These are phyloP conservation scores for Phytophthora pinifolia DNA, from an alignment of 352 stramenopile species.

Conservation along the genomic window DNA sequence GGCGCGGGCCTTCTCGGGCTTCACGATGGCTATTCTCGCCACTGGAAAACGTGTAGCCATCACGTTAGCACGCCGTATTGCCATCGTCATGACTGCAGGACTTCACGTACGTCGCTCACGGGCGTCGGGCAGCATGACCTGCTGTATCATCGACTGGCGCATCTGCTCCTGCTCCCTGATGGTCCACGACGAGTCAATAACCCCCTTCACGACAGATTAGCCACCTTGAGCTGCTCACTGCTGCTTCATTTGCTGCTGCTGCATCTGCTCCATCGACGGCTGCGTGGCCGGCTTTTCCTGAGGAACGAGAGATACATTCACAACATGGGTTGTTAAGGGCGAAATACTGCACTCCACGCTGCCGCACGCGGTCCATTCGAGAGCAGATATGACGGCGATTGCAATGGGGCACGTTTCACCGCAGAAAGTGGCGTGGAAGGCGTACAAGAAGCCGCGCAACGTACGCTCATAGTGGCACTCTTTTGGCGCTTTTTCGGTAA, in stretches of 20 bases:
- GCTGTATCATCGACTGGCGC: slow-evolving; percentile 71
- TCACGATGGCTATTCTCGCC: slow-evolving; percentile 87
- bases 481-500: too few species aligned
- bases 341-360: background rate
- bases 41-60: slow-evolving; percentile 36
- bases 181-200: background rate
- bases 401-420: too few species aligned
- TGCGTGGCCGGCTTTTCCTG: slow-evolving; percentile 16
- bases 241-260: slow-evolving; percentile 85
- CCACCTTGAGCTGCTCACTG: slow-evolving; percentile 37
- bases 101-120: slow-evolving; percentile 71
- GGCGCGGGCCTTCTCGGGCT: slow-evolving; percentile 82
- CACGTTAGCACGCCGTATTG: background rate
- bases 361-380: too few species aligned
- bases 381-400: too few species aligned
- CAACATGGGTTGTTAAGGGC: background rate
- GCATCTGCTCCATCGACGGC: slow-evolving; percentile 76
- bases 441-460: too few species aligned
- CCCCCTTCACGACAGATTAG: background rate
- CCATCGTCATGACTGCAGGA: background rate
- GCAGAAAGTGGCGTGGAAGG: too few species aligned
- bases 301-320: background rate
- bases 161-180: slow-evolving; percentile 77
- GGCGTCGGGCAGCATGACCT: slow-evolving; percentile 78
- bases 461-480: too few species aligned